Base-by-base conservation (phyloP, 306 rosid genomes). In the Vigna trinervia region DNA sequence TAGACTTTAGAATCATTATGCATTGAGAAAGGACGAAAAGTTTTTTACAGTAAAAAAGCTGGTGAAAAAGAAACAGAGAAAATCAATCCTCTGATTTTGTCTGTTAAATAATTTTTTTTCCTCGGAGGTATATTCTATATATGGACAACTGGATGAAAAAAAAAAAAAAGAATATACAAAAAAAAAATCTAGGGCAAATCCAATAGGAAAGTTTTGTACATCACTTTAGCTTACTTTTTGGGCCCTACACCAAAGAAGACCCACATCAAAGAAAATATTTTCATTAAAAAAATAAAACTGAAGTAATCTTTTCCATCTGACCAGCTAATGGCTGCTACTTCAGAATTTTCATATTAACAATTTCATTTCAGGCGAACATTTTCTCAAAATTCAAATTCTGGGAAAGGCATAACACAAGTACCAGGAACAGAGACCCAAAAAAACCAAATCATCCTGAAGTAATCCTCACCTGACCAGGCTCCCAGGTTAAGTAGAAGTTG, bases 401-500 rank as follows among this genome's bases (percentile, higher is more conserved):
- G 54, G 53, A 17, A 8, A 57, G 26, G 39, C 64, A 58, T 2
- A 38, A 69, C 22, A 75, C 12, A 74, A 57, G 57, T 46, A 78
- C 30, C 57, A 13, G 76, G 74, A 52, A 5, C 5, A 70, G 56
- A 69, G 47, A 66, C 43, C 28, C 3, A 69, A 77, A 56, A 59
- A 53, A 77, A 60, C 73, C 4, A 30, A 30, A 30, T 11, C 57
- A 60, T 70, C 58, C 36, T 23, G 17, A 46, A 79, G 61, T 48
- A 73, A 61, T 47, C 70, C 83, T 86, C 74, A 90, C 98, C 97
- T 94, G 98, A 69, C 98, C 97, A 78, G 97, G 98, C 84, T 94
- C 95, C 98, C 98, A 94, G 65, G 98, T 92, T 75, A 94, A 84
- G 79, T 85, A 94, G 92, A 94, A 94, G 91, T 94, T 94, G 50